Base-by-base conservation (phyloP, 768 basidiomycete species). In the Leccinum rimulosum region DNA sequence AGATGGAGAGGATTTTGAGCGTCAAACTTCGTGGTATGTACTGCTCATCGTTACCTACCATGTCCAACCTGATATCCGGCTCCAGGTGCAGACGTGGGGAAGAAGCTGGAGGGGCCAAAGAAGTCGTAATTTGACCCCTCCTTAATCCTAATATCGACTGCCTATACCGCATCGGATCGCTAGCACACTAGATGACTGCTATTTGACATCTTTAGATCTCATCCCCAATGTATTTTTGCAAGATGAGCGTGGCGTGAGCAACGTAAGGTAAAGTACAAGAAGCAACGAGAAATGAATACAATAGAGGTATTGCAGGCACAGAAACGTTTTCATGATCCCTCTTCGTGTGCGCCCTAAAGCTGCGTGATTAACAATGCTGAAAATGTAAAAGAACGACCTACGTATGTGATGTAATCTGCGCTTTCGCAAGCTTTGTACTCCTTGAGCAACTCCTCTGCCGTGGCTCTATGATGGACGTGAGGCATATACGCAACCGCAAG, bases 381-480 rank as follows among this genome's bases (percentile, higher is more conserved):
- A 31, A 0, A 19, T 1, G 1, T 5, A 14, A 30, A 25, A 14
- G 1, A 19, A 25, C 2, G 43, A 80, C 88, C 58, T 59, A 88
- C 90, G 70, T 93, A 92, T 66, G 89, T 84, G 65, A 98, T 93
- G 74, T 98, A 98, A 69, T 96, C 93, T 10, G 92, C 82, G 69
- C 88, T 95, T 76, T 98, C 95, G 73, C 94, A 96, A 54, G 96
- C 95, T 67, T 91, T 89, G 77, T 98, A 98, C 71, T 98, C 96
- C 63, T 94, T 92, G 65, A 95, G 76, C 17, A 97, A 74, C 66
- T 94, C 92, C 55, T 93, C 89, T 31, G 90, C 92, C 19, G 89
- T 91, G 6, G 89, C 91, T 58, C 93, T 93, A 66, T 9, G 50
- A 49, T 17, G 48, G 57, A 52, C 43, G n/a, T 36, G 17, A 50